These are phyloP conservation scores for Flaveria ramosissima DNA, from an alignment of 129 eudicot genomes.

Conservation along the genomic window DNA sequence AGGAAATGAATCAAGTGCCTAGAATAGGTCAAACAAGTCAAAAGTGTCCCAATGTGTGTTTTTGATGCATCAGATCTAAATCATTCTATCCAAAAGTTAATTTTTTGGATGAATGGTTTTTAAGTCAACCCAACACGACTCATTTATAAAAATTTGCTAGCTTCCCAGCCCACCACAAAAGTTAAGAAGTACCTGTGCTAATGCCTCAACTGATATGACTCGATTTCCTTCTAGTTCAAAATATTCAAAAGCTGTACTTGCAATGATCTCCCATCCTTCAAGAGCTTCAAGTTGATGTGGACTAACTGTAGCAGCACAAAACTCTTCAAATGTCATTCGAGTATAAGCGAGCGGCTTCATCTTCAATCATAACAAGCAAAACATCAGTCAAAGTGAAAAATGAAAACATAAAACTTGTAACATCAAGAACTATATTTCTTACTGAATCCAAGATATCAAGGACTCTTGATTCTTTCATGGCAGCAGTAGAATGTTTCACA, in stretches of 20 bases:
- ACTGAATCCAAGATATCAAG: slow-evolving; percentile 75
- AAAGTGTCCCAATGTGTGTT: not conserved
- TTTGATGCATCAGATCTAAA: not conserved
- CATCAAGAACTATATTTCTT: slow-evolving; percentile 28
- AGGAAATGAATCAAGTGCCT: slow-evolving; percentile 4
- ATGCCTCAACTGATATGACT: slow-evolving; percentile 55
- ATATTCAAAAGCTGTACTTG: slow-evolving; percentile 54
- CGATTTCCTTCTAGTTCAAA: slow-evolving; percentile 82
- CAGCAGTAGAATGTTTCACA: slow-evolving; percentile 73
- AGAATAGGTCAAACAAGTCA: not conserved
- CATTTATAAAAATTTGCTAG: not conserved
- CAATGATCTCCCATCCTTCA: slow-evolving; percentile 70
- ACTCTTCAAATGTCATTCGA: slow-evolving; percentile 84
- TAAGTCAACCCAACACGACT: not conserved
- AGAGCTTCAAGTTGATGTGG: slow-evolving; percentile 85
- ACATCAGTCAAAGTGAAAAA: not conserved
- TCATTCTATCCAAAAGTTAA: not conserved
- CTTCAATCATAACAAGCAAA: slow-evolving; percentile 42
- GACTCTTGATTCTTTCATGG: slow-evolving; percentile 92
- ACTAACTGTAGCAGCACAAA: slow-evolving; percentile 86
- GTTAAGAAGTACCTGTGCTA: slow-evolving; percentile 56
- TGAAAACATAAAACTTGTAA: slow-evolving; percentile 12
- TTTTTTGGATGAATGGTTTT: not conserved
- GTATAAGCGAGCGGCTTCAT: slow-evolving; percentile 73
- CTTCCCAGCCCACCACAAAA: not conserved